Percentiles rank a stretch among this genome's conserved stretches.
Evolutionary conservation across 257 asterid genomes (phyloP).

Genomic region (Coffea canephora): DNA sequence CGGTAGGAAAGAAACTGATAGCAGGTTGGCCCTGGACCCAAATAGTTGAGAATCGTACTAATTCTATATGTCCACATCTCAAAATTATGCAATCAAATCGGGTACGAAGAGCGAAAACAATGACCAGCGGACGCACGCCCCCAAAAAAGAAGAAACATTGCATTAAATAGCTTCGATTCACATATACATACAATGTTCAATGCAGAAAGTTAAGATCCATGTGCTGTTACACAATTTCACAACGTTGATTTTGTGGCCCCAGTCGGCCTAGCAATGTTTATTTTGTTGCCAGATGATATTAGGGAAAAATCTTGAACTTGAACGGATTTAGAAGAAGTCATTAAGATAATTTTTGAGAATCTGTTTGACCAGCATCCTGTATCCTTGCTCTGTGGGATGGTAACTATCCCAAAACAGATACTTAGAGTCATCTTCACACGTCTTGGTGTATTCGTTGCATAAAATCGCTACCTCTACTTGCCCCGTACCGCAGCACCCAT

Average conservation of each 20-base stretch:
- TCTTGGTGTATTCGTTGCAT: slow-evolving; percentile 28
- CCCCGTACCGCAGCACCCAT: slow-evolving; percentile 47
- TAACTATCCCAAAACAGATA: slow-evolving; percentile 44
- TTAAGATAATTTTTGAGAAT: slow-evolving; percentile 6
- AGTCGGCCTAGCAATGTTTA: too few relatives aligned
- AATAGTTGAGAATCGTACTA: too few relatives aligned
- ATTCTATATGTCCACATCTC: too few relatives aligned
- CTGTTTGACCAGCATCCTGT: slow-evolving; percentile 20
- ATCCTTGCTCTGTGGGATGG: slow-evolving; percentile 42
- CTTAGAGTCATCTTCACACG: slow-evolving; percentile 30
- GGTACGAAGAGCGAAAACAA: too few relatives aligned
- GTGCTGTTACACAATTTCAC: neutral
- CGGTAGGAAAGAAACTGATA: too few relatives aligned
- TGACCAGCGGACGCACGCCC: too few relatives aligned
- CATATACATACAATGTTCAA: neutral
- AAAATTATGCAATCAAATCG: too few relatives aligned
- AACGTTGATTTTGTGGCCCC: too few relatives aligned
- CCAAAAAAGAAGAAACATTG: too few relatives aligned
- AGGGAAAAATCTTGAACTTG: neutral
- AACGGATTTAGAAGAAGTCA: neutral
- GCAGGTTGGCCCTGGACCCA: too few relatives aligned
- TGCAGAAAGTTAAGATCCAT: neutral
- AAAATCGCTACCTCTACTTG: slow-evolving; percentile 21
- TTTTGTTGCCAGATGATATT: neutral
- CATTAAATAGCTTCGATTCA: neutral